Evolutionary conservation across 352 stramenopile species (phyloP).

Genomic region (Phytophthora rubi): DNA sequence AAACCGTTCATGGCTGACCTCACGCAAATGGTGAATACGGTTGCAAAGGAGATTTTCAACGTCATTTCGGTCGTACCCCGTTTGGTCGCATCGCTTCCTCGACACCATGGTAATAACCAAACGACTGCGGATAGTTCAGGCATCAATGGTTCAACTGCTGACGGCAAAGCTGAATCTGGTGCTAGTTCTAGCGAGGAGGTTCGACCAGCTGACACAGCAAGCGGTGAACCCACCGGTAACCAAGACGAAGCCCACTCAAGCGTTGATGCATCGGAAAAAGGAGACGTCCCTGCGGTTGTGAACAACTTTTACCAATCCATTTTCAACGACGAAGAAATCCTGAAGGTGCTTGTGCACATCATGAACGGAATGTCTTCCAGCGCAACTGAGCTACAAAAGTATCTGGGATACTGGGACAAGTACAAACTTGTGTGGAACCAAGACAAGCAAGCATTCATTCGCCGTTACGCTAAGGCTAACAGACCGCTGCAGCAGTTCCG

Average conservation of each 20-base stretch:
- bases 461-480: constrained; percentile 95
- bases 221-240: constrained; percentile 21
- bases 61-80: constrained; percentile 92
- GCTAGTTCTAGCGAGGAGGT: constrained; percentile 29
- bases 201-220: constrained; percentile 27
- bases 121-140: constrained; percentile 15
- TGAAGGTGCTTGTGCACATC: constrained; percentile 95
- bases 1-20: constrained; percentile 94
- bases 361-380: constrained; percentile 97
- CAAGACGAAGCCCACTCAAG: constrained; percentile 26
- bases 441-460: constrained; percentile 95
- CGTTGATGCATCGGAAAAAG: constrained; percentile 20
- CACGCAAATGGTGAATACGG: constrained; percentile 94
- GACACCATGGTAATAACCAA: constrained; percentile 33
- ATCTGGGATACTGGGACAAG: constrained; percentile 96
- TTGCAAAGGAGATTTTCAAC: constrained; percentile 96
- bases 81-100: constrained; percentile 64
- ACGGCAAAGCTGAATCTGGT: constrained; percentile 22
- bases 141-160: constrained; percentile 4
- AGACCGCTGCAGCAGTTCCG: constrained; percentile 92
- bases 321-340: constrained; percentile 95
- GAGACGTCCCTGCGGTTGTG: constrained; percentile 9
- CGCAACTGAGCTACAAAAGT: constrained; percentile 94
- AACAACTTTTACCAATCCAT: constrained; percentile 95
- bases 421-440: constrained; percentile 95